These are phyloP conservation scores for Cucurbita pepo DNA, from an alignment of 306 rosid species.

Conservation along the genomic window DNA sequence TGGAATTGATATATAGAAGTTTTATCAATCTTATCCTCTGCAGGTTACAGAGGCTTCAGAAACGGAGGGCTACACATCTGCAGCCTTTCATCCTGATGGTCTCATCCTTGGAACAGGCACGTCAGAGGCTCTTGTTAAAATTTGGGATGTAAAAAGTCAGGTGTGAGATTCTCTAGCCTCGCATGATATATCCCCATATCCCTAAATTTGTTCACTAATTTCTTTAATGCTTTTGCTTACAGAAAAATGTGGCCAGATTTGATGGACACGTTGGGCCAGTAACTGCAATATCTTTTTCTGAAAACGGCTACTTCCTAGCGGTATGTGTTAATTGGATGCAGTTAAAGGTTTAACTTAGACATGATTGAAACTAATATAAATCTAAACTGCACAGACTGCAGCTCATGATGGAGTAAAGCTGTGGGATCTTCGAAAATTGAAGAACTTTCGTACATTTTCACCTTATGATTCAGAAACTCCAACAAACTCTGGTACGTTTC, in stretches of 20 bases:
- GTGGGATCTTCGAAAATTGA: constrained; percentile 92
- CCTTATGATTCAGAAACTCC: constrained; percentile 80
- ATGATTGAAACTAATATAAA: neutral
- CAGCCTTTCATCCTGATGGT: constrained; percentile 99
- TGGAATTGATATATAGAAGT: neutral
- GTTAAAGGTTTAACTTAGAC: neutral
- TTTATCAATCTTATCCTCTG: neutral
- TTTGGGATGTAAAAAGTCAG: constrained; percentile 99
- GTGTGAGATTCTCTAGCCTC: constrained; percentile 16
- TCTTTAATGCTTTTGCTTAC: constrained; percentile 8
- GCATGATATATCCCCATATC: neutral
- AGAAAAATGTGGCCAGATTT: constrained; percentile 86
- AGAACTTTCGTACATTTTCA: constrained; percentile 65
- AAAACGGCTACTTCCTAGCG: constrained; percentile 96
- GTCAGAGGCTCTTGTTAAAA: constrained; percentile 65
- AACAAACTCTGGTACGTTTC: constrained; percentile 56
- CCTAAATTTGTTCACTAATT: neutral
- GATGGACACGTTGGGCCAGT: constrained; percentile 89
- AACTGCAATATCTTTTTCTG: constrained; percentile 83
- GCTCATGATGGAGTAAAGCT: constrained; percentile 91
- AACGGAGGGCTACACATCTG: constrained; percentile 79
- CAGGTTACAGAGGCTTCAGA: constrained; percentile 68
- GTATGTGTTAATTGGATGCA: constrained; percentile 28
- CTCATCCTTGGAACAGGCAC: constrained; percentile 99
- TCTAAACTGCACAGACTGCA: constrained; percentile 56